phyloP scores from a whole-genome alignment of 192 early-diverging fungal genomes.

The Chytriomyces sp. region DNA sequence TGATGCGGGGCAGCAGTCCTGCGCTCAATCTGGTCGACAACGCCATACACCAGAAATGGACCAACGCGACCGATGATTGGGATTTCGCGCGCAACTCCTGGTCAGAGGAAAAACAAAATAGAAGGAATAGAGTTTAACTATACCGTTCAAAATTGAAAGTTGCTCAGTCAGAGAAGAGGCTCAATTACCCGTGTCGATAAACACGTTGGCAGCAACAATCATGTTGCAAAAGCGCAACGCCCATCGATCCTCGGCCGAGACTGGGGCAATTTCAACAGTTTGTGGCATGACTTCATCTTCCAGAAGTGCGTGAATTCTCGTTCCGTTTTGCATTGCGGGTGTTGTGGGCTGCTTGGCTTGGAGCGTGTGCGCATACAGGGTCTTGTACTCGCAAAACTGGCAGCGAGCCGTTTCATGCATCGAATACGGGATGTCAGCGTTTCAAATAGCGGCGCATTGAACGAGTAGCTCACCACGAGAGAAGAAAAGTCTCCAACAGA shows the following conservation, averaged over 20 bases:
- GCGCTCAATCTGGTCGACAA: constrained; percentile 26
- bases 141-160: not conserved
- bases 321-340: constrained; percentile 3
- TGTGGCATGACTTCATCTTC: constrained; percentile 11
- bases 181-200: constrained; percentile 3
- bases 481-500: constrained; percentile 12
- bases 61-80: constrained; percentile 20
- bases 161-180: not conserved
- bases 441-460: not conserved
- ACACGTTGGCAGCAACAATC: constrained; percentile 17
- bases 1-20: not conserved
- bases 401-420: not conserved
- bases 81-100: constrained; percentile 23
- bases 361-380: not conserved
- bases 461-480: not conserved
- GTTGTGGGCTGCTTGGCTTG: not conserved
- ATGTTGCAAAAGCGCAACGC: not conserved
- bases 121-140: not conserved
- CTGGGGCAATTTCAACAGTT: not conserved
- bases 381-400: constrained; percentile 17
- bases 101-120: not conserved
- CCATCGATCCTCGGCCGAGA: constrained; percentile 7
- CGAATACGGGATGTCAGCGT: not conserved
- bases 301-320: constrained; percentile 3
- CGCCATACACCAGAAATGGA: constrained; percentile 8